These are phyloP conservation scores for Multifurca ochricompacta DNA, from an alignment of 768 basidiomycete species.

Conservation along the genomic window DNA sequence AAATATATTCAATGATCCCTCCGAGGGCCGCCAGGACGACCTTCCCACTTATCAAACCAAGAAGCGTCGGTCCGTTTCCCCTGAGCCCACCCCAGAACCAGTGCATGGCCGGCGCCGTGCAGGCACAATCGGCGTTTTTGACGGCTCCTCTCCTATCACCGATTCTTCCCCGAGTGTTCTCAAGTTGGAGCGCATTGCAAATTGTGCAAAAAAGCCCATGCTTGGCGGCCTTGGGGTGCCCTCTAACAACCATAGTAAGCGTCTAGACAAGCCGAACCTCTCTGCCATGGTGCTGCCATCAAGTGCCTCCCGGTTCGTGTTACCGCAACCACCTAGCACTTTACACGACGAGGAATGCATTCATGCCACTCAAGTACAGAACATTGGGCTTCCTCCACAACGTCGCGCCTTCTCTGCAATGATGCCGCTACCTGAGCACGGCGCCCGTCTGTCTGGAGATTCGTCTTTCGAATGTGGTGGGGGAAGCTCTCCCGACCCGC, in stretches of 20 bases:
- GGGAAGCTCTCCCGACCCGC: constrained; percentile 74
- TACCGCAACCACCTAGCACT: constrained; percentile 36
- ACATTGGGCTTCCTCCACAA: constrained; percentile 35
- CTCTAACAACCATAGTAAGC: constrained; percentile 42
- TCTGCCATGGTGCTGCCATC: constrained; percentile 53
- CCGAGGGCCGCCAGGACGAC: constrained; percentile 25
- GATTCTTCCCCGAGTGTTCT: constrained; percentile 40
- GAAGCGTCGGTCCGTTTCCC: constrained; percentile 31
- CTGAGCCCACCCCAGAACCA: constrained; percentile 15
- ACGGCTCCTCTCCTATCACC: constrained; percentile 40
- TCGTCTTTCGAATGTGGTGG: constrained; percentile 45
- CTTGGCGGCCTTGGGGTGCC: constrained; percentile 51
- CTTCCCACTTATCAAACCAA: constrained; percentile 32
- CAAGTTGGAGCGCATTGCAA: constrained; percentile 40
- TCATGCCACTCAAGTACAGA: not conserved
- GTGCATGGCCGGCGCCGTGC: constrained; percentile 17
- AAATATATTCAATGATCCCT: constrained; percentile 53
- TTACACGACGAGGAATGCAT: constrained; percentile 15
- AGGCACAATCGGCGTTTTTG: constrained; percentile 24
- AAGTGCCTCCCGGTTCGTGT: constrained; percentile 25
- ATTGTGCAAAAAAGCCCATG: constrained; percentile 38
- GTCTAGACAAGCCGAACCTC: constrained; percentile 56
- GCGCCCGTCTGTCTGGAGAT: constrained; percentile 37
- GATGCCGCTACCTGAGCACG: constrained; percentile 33
- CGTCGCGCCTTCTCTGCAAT: constrained; percentile 75